These are phyloP conservation scores for Thymus mandschuricus DNA, from an alignment of 257 asterid species.

Conservation along the genomic window DNA sequence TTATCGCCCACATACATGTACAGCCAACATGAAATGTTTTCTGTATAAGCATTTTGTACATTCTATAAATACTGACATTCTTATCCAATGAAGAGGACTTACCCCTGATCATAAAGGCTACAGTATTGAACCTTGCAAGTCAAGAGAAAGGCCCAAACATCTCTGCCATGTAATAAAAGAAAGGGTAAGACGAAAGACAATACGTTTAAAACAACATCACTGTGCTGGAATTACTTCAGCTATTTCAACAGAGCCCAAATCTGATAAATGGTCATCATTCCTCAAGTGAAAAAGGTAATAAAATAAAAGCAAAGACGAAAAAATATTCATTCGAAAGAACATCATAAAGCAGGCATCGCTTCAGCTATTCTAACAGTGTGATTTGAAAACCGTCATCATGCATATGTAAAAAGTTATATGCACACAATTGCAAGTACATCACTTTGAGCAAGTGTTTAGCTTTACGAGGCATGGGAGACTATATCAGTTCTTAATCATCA, in stretches of 20 bases:
- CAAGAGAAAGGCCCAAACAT: constrained; percentile 97
- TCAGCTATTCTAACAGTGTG: too few species aligned
- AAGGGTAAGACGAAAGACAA: constrained; percentile 3
- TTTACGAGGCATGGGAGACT: not conserved
- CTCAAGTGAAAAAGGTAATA: not conserved
- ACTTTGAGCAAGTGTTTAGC: not conserved
- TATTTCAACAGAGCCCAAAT: not conserved
- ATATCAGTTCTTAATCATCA: not conserved
- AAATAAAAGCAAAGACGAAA: too few species aligned
- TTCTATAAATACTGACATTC: not conserved
- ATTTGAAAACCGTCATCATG: too few species aligned
- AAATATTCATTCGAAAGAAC: too few species aligned
- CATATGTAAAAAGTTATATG: not conserved
- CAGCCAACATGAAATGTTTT: constrained; percentile 2
- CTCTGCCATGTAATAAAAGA: constrained; percentile 58
- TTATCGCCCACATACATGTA: not conserved
- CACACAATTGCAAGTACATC: not conserved
- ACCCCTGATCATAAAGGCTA: constrained; percentile 97
- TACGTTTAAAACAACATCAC: not conserved
- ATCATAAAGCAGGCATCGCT: too few species aligned
- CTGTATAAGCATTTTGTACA: not conserved
- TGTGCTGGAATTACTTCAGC: not conserved
- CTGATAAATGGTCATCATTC: not conserved
- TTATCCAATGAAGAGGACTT: constrained; percentile 31
- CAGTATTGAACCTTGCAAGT: constrained; percentile 88